phyloP scores from a whole-genome alignment of 345 rosid genomes.

The Salix exigua region DNA sequence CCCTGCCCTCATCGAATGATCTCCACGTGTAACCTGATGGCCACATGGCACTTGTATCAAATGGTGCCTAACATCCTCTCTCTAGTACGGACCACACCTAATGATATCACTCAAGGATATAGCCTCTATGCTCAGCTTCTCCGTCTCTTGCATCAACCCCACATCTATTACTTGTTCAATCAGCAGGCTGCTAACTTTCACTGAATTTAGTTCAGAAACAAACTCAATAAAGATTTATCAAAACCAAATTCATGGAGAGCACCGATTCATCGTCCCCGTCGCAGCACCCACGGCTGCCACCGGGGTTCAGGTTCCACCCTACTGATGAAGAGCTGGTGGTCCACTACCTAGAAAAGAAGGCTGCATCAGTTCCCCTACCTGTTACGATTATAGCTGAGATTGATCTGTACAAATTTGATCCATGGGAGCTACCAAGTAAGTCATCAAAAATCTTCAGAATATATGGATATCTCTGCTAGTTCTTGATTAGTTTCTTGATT shows the following conservation, averaged over 20 bases:
- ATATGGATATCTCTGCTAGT: background rate
- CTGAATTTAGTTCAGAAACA: background rate
- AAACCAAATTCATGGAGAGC: conserved; percentile 53
- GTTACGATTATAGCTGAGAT: conserved; percentile 86
- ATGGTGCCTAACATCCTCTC: background rate
- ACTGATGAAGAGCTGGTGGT: conserved; percentile 95
- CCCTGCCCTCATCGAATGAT: accelerated
- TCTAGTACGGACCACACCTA: background rate
- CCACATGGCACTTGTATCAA: background rate
- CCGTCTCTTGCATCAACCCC: background rate
- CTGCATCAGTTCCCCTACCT: conserved; percentile 65
- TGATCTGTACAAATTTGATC: conserved; percentile 91
- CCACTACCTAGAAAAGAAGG: conserved; percentile 88
- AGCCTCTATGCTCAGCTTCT: background rate
- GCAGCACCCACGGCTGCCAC: conserved; percentile 81
- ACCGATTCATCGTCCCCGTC: conserved; percentile 66
- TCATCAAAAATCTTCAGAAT: background rate
- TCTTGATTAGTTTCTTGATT: background rate
- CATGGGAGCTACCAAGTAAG: conserved; percentile 95
- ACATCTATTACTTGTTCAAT: background rate
- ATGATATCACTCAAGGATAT: background rate
- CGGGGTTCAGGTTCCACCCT: conserved; percentile 97
- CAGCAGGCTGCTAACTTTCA: background rate
- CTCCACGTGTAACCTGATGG: conserved; percentile 3
- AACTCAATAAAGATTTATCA: background rate